These are phyloP conservation scores for Taphrina flavorubra DNA, from an alignment of 1,139 yeast species.

Conservation along the genomic window DNA sequence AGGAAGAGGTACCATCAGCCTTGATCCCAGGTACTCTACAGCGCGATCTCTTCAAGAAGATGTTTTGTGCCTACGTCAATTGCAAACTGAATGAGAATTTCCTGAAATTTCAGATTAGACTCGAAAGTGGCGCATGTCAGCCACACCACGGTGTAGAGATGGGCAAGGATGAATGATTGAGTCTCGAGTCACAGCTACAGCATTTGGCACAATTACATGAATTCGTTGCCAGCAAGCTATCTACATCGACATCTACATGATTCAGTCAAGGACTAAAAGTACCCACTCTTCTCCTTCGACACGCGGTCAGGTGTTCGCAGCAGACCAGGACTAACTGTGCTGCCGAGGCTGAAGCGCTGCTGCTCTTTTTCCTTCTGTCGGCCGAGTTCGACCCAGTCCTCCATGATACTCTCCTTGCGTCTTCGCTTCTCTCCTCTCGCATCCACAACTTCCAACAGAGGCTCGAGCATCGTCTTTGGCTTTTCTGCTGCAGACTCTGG, in stretches of 20 bases:
- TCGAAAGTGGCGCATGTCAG: background rate
- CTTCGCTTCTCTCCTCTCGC: conserved; percentile 10
- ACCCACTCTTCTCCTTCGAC: conserved; percentile 6
- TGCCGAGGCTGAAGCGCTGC: conserved; percentile 10
- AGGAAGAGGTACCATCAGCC: conserved; percentile 33
- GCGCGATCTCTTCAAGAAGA: too few species aligned
- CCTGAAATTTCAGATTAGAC: background rate
- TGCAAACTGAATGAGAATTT: background rate
- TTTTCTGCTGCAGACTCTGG: conserved; percentile 2
- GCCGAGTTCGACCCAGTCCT: conserved; percentile 34
- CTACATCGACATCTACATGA: background rate
- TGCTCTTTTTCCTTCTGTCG: conserved; percentile 8
- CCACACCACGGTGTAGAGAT: background rate
- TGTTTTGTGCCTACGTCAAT: background rate
- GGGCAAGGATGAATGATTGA: background rate
- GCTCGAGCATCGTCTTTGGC: background rate
- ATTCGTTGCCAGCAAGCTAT: background rate
- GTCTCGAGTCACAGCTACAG: background rate
- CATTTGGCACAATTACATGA: too few species aligned
- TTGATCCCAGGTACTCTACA: background rate
- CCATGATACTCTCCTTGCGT: conserved; percentile 20
- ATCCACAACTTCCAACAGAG: background rate
- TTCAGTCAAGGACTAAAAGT: conserved; percentile 1
- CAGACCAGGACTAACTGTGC: background rate
- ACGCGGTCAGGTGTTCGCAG: background rate